phyloP scores from a whole-genome alignment of 2,329 filamentous ascomycete species.

The Ceratocystiopsis minuta region DNA sequence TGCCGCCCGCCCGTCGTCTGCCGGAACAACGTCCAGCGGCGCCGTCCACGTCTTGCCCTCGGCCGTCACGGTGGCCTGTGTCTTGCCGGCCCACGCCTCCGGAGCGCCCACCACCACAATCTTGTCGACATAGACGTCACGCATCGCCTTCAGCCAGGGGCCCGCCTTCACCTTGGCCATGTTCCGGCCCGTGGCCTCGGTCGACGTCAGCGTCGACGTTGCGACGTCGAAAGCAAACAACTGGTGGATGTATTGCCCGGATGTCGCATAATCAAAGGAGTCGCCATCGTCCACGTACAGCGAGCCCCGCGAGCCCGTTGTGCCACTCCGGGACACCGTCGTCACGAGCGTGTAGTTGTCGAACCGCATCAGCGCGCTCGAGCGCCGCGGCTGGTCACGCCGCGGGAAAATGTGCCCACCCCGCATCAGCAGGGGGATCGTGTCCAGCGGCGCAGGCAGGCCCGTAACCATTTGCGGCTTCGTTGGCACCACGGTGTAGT shows the following conservation, averaged over 20 bases:
- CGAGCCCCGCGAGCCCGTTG: constrained; percentile 51
- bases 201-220: constrained; percentile 50
- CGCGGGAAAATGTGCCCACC: constrained; percentile 84
- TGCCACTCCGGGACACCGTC: constrained; percentile 34
- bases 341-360: constrained; percentile 91
- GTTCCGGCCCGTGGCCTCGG: constrained; percentile 41
- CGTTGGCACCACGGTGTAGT: constrained; percentile 54
- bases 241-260: constrained; percentile 77
- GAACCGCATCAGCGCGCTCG: constrained; percentile 74
- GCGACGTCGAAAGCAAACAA: constrained; percentile 47
- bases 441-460: constrained; percentile 63
- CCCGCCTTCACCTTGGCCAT: constrained; percentile 40
- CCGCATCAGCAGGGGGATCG: constrained; percentile 78
- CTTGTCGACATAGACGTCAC: constrained; percentile 61
- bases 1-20: constrained; percentile 26
- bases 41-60: constrained; percentile 36
- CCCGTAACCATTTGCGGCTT: constrained; percentile 52
- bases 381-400: constrained; percentile 72
- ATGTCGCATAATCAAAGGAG: constrained; percentile 61
- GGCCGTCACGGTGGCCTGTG: constrained; percentile 35
- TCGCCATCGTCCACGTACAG: constrained; percentile 91
- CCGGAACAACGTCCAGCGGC: constrained; percentile 40
- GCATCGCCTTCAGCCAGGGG: constrained; percentile 64
- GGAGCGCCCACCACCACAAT: constrained; percentile 71
- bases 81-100: constrained; percentile 47